Evolutionary conservation across 192 early-diverging fungal genomes (phyloP).

Genomic region (Spinellus fusiger): DNA sequence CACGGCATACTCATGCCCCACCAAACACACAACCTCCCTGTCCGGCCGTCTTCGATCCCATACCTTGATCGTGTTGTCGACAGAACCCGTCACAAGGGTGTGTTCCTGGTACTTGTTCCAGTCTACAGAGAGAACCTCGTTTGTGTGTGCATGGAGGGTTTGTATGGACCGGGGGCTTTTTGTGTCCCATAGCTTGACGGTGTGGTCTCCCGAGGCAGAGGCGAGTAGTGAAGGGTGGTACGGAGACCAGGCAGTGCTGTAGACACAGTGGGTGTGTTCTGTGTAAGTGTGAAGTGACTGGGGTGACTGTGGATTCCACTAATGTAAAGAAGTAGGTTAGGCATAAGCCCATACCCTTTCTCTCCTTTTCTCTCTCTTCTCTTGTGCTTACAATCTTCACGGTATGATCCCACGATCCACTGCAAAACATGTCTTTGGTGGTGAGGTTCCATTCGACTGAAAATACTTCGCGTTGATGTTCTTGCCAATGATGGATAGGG

Average conservation of each 20-base stretch:
- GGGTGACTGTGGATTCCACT: slow-evolving; percentile 84
- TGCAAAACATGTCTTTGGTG: slow-evolving; percentile 81
- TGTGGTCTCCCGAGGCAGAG: slow-evolving; percentile 86
- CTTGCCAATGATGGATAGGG: slow-evolving; percentile 87
- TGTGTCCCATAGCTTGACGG: slow-evolving; percentile 87
- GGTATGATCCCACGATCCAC: slow-evolving; percentile 92
- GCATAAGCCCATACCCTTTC: background rate
- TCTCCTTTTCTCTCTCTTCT: background rate
- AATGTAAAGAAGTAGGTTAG: background rate
- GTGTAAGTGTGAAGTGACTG: slow-evolving; percentile 76
- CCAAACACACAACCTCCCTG: slow-evolving; percentile 64
- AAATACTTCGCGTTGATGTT: slow-evolving; percentile 92
- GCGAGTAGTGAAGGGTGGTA: slow-evolving; percentile 70
- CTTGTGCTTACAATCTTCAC: slow-evolving; percentile 74
- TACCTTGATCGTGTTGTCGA: slow-evolving; percentile 82
- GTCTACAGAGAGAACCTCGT: slow-evolving; percentile 87
- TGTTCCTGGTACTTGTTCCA: slow-evolving; percentile 96
- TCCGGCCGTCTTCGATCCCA: slow-evolving; percentile 86
- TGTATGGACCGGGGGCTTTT: slow-evolving; percentile 60
- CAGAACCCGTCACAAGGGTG: slow-evolving; percentile 81
- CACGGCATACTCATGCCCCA: slow-evolving; percentile 90
- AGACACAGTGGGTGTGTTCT: slow-evolving; percentile 94
- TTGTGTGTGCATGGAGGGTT: slow-evolving; percentile 73
- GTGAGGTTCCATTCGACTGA: slow-evolving; percentile 93
- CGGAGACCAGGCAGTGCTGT: slow-evolving; percentile 83